A percentile compares a stretch with the other conserved stretches of the same genome.
phyloP scores from a whole-genome alignment of 495 filamentous ascomycete genomes.

The Penicillium soppii region DNA sequence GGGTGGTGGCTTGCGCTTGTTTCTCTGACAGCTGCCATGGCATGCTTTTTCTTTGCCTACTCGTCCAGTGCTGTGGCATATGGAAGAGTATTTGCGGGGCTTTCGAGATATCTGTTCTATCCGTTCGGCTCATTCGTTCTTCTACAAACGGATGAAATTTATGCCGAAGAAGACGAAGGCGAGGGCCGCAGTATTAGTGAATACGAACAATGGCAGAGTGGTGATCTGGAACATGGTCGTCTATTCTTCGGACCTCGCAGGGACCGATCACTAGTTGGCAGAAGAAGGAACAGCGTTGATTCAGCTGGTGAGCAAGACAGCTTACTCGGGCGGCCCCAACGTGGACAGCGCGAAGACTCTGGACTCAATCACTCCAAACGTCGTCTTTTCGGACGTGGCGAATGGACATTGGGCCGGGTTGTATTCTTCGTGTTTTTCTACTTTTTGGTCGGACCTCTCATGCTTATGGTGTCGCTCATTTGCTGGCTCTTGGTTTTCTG shows the following conservation, averaged over 20 bases:
- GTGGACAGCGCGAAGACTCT: constrained; percentile 48
- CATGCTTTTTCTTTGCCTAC: constrained; percentile 79
- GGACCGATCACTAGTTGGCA: constrained; percentile 78
- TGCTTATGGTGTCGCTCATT: constrained; percentile 79
- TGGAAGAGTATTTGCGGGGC: constrained; percentile 77
- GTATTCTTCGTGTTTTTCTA: constrained; percentile 98
- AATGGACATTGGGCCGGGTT: constrained; percentile 92
- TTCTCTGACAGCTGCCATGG: constrained; percentile 66
- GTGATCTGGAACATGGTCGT: constrained; percentile 90
- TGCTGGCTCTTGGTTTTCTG: constrained; percentile 98
- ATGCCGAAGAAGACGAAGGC: constrained; percentile 95
- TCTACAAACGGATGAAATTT: constrained; percentile 88
- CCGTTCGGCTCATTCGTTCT: constrained; percentile 96
- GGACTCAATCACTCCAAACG: constrained; percentile 69
- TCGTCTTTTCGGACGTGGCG: constrained; percentile 87
- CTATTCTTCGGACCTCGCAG: constrained; percentile 91
- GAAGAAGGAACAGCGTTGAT: constrained; percentile 83
- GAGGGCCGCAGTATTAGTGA: constrained; percentile 99
- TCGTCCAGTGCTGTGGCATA: constrained; percentile 81
- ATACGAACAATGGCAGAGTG: constrained; percentile 98
- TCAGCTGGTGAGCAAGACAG: constrained; percentile 87
- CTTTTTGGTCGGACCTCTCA: constrained; percentile 83
- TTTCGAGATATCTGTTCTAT: constrained; percentile 87
- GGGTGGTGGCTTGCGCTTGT: constrained; percentile 95
- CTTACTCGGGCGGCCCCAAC: constrained; percentile 69